Base-by-base conservation (phyloP, 192 early-diverging fungal genomes). In the Diversispora eburnea region DNA sequence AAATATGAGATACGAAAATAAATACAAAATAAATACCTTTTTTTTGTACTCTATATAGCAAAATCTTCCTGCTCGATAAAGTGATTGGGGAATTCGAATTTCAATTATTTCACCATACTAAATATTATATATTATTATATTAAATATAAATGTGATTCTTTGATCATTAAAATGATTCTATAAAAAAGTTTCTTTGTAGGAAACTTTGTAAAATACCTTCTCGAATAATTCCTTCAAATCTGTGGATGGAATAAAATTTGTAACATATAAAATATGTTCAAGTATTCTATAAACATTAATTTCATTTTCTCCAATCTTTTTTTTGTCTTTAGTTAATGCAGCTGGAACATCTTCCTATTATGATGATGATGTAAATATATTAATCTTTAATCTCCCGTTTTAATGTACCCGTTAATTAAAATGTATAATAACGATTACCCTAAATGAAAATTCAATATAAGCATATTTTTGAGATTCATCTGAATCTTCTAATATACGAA, bases 271-370 rank as follows among this genome's bases (percentile, higher is more conserved):
- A 19, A 19, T 56, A 43, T 45, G 39, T 43, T 70, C 67, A 5
- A 52, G 15, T 56, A 46, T 47, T 20, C 4, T 56, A 46, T 70
- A 55, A 1, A 70, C 67, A 10, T 17, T 43, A 56, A 70, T 70
- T 42, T 70, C 67, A 55, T 57, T 9, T n/a, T 56, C 67, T 8
- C 52, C 67, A 10, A 70, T 52, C 17, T 22, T 70, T 43, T 70
- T 70, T 8, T 70, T 70, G 39, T 70, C 67, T 70, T 55, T 70
- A 19, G 67, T 70, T 54, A 70, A 39, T 5, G 67, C 67, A 7
- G 67, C 67, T 17, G 15, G 51, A 56, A 56, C 67, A 45, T 45
- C 47, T 39, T 70, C 67, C 63, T 65, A 47, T 22, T 22, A 10
- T 41, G 19, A 47, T 9, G 20, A 20, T 46, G 6, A 57, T 57